phyloP scores from a whole-genome alignment of 2,329 filamentous ascomycete species.

The Blastomyces parvus region DNA sequence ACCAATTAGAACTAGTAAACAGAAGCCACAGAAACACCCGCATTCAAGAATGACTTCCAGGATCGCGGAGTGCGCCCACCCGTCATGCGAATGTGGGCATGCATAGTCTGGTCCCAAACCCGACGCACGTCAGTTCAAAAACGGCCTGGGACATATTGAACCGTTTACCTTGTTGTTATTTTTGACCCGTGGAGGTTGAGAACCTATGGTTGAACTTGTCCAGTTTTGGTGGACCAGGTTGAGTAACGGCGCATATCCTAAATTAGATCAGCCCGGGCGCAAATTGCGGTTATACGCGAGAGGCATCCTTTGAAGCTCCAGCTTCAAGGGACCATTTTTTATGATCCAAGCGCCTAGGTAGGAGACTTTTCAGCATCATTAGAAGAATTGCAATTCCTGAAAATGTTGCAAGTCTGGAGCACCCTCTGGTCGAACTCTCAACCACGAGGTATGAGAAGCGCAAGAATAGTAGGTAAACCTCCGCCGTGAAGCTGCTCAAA shows the following conservation, averaged over 20 bases:
- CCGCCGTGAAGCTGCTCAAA: not conserved
- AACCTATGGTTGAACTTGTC: no score
- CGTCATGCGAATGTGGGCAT: no score
- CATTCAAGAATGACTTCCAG: no score
- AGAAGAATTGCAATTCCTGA: not conserved
- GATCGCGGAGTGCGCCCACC: not conserved
- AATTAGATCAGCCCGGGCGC: not conserved
- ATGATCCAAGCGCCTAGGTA: not conserved
- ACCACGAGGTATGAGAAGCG: no score
- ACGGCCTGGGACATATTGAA: not conserved
- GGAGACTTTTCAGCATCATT: not conserved
- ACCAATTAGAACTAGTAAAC: not conserved
- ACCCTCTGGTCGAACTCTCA: not conserved
- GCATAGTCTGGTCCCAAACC: not conserved
- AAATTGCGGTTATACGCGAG: not conserved
- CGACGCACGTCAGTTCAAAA: not conserved
- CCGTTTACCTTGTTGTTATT: not conserved
- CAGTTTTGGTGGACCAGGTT: not conserved
- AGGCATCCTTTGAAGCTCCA: not conserved
- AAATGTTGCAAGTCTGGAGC: not conserved
- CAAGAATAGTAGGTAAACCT: not conserved
- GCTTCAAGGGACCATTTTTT: not conserved
- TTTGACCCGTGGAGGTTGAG: not conserved
- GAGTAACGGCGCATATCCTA: not conserved
- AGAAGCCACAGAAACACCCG: no score